Percentiles rank a stretch among this genome's conserved stretches.
Evolutionary conservation across 176 grass and related monocot species (phyloP).

Genomic region (Elymus sibiricus): DNA sequence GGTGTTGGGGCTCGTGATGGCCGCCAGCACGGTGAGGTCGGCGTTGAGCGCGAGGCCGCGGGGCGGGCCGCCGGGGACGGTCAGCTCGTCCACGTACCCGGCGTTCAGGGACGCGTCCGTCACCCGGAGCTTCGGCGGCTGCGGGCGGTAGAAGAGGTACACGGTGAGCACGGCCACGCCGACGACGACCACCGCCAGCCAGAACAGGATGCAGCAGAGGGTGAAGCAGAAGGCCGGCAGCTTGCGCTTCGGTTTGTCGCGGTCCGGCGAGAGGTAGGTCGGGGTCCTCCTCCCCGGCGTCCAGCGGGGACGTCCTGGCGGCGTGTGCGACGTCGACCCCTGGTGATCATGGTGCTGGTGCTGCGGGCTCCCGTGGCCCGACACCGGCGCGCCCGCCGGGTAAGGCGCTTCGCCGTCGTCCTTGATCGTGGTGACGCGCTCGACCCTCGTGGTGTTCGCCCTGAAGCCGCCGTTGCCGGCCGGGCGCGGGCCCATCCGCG

Average conservation of each 20-base stretch:
- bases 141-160: slow-evolving; percentile 73
- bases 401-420: neutral
- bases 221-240: slow-evolving; percentile 26
- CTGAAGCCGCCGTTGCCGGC: neutral
- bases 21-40: slow-evolving; percentile 61
- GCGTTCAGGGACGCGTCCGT: slow-evolving; percentile 65
- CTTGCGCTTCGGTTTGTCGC: neutral
- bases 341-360: neutral
- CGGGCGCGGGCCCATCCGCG: neutral
- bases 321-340: neutral
- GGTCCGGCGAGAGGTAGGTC: too few species aligned
- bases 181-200: slow-evolving; percentile 51
- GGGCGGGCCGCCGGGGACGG: slow-evolving; percentile 6
- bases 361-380: neutral
- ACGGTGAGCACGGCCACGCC: slow-evolving; percentile 60
- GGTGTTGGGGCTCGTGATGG: slow-evolving; percentile 68
- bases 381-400: neutral
- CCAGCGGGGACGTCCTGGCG: neutral
- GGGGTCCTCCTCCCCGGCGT: neutral
- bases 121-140: slow-evolving; percentile 54
- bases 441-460: neutral
- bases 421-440: slow-evolving; percentile 20
- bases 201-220: slow-evolving; percentile 61
- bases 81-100: slow-evolving; percentile 59
- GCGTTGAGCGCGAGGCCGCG: slow-evolving; percentile 50